Evolutionary conservation across 345 rosid species (phyloP).

Genomic region (Arabidopsis arenosa): DNA sequence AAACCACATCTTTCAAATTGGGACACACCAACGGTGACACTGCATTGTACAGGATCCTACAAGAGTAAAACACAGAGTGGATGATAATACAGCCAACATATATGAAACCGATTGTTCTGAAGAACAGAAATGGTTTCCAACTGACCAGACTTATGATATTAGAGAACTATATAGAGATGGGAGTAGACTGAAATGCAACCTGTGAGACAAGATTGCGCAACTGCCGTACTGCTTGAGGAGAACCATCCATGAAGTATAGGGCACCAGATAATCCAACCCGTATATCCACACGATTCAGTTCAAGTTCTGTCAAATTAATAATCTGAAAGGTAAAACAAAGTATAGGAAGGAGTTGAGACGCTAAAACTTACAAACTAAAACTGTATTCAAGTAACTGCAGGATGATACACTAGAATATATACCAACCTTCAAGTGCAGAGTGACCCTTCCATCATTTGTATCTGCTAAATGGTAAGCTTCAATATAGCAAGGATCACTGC

Average conservation of each 20-base stretch:
- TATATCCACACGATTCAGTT: slow-evolving; percentile 88
- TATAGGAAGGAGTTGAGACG: slow-evolving; percentile 12
- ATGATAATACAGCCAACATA: slow-evolving; percentile 9
- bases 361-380: slow-evolving; percentile 1
- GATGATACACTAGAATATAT: slow-evolving; percentile 24
- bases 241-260: slow-evolving; percentile 92
- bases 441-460: slow-evolving; percentile 92
- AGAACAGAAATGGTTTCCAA: slow-evolving; percentile 11
- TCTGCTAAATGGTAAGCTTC: slow-evolving; percentile 98
- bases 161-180: slow-evolving; percentile 22
- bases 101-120: not conserved
- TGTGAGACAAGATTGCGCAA: slow-evolving; percentile 91
- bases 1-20: slow-evolving; percentile 95
- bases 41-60: slow-evolving; percentile 91
- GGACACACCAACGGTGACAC: slow-evolving; percentile 95
- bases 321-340: slow-evolving; percentile 59
- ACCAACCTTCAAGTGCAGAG: slow-evolving; percentile 84
- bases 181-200: slow-evolving; percentile 54
- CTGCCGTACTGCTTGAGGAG: slow-evolving; percentile 97
- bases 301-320: slow-evolving; percentile 90
- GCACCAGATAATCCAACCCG: slow-evolving; percentile 96
- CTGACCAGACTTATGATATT: not conserved
- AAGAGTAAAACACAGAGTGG: slow-evolving; percentile 34
- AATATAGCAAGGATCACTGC: slow-evolving; percentile 97
- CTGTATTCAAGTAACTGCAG: slow-evolving; percentile 30